Base-by-base conservation (phyloP, 768 basidiomycete species). In the Favolaschia claudopus region DNA sequence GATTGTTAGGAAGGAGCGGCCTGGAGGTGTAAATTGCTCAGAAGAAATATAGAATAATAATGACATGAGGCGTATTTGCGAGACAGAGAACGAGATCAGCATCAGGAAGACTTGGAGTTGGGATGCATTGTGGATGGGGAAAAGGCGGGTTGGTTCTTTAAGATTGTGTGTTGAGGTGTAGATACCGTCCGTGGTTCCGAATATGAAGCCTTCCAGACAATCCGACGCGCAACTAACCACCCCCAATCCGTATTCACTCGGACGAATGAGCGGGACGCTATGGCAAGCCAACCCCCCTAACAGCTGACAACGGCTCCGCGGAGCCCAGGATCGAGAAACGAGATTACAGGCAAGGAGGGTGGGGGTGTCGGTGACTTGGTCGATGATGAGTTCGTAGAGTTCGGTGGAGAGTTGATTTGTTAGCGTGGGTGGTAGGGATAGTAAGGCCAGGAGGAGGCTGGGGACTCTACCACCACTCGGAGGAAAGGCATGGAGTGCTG, bases 91-190 rank as follows among this genome's bases (percentile, higher is more conserved):
- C 77, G 5, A 92, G 79, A 63, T 89, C 85, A 63, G 85, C 88
- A 37, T 91, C 87, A 68, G 91, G 88, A 29, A 93, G 78, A 5
- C 82, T 59, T 92, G 91, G 17, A 93, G 84, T 72, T 92, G 90
- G 0, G 85, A 84, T 19, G 93, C 89, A 25, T 53, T 34, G 29
- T 29, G 36, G 5, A 53, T 29, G 0, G 39, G 43, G 5, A 55
- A 22, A 22, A 60, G 58, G 9, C 58, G 48, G 20, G 31, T 20
- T 14, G 7, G 19, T 28, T 46, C 33, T 24, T 17, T 14, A 5
- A 33, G 20, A 8, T 46, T 49, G 27, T 45, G 29, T n/a, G n/a
- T n/a, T n/a, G n/a, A n/a, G n/a, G n/a, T n/a, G 37, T 64, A 64
- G 6, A 64, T 22, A 5, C 63, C 63, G 40, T 60, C 58, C 25